Conservation (phyloP, 192 early-diverging fungal genomes). For the Thamnidium elegans region DNA sequence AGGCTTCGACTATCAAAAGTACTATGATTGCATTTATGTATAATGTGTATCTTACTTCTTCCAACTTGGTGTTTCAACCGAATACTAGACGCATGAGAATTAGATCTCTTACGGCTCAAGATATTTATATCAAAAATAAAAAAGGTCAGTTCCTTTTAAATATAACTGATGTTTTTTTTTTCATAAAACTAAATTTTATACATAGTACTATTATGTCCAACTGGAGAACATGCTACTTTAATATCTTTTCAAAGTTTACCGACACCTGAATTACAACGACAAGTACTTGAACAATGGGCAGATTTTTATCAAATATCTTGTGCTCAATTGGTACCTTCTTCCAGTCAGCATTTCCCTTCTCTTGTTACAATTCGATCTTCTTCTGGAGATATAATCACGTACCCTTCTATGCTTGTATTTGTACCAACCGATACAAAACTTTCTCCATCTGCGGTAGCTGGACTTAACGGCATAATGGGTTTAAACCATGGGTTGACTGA, state of each 20-base stretch:
- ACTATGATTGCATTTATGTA: conserved; percentile 14
- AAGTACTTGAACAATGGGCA: not conserved
- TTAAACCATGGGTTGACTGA: conserved; percentile 7
- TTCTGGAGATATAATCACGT: not conserved
- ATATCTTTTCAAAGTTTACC: not conserved
- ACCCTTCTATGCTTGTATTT: conserved; percentile 15
- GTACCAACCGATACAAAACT: conserved; percentile 6
- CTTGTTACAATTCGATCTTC: conserved; percentile 5
- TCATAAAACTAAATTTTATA: not conserved
- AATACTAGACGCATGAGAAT: conserved; percentile 15
- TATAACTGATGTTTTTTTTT: not conserved
- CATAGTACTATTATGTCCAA: conserved; percentile 9
- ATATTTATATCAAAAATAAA: not conserved
- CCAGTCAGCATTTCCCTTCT: not conserved
- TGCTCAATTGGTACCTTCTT: not conserved
- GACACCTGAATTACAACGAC: not conserved
- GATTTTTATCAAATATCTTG: not conserved
- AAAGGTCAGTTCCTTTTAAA: conserved; percentile 8
- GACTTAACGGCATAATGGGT: not conserved
- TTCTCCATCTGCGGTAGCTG: not conserved
- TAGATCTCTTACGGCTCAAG: not conserved
- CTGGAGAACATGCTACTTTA: not conserved
- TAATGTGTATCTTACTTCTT: conserved; percentile 21
- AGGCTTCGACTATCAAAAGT: not conserved
- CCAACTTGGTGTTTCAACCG: conserved; percentile 26